Conservation (phyloP, 495 filamentous ascomycete genomes). For the Polyplosphaeria fusca region DNA sequence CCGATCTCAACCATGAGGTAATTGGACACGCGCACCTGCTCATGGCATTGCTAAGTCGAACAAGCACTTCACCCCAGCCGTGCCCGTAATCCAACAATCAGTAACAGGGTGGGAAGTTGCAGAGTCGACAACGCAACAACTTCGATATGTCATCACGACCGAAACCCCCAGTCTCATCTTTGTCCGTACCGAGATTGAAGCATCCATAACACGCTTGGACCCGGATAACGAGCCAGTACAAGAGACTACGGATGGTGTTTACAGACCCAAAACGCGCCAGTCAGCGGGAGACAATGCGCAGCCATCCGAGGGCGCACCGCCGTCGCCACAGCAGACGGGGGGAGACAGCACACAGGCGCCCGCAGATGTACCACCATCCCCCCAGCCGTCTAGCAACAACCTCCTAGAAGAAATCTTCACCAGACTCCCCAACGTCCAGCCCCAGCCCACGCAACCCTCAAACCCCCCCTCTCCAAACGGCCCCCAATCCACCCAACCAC, state of each 20-base stretch:
- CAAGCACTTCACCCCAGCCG: too few species aligned
- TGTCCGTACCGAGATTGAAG: conserved; percentile 8
- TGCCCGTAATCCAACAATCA: too few species aligned
- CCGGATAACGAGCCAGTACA: not conserved
- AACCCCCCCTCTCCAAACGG: not conserved
- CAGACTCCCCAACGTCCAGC: conserved; percentile 2
- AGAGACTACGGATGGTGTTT: not conserved
- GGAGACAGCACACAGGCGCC: not conserved
- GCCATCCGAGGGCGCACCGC: too few species aligned
- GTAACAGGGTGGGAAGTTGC: too few species aligned
- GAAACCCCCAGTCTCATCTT: conserved; percentile 2
- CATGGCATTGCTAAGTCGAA: too few species aligned
- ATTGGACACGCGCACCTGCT: too few species aligned
- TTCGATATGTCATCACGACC: not conserved
- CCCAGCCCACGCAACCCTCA: not conserved
- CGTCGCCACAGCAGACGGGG: too few species aligned
- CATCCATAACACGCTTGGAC: not conserved
- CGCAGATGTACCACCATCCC: not conserved
- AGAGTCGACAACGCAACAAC: too few species aligned
- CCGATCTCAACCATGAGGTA: too few species aligned
- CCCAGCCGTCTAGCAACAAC: too few species aligned
- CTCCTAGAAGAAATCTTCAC: conserved; percentile 13
- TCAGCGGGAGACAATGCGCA: too few species aligned
- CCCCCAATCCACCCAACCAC: not conserved
- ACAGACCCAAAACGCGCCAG: not conserved